phyloP scores from a whole-genome alignment of 768 basidiomycete genomes.

The Lactifluus hygrophoroides region DNA sequence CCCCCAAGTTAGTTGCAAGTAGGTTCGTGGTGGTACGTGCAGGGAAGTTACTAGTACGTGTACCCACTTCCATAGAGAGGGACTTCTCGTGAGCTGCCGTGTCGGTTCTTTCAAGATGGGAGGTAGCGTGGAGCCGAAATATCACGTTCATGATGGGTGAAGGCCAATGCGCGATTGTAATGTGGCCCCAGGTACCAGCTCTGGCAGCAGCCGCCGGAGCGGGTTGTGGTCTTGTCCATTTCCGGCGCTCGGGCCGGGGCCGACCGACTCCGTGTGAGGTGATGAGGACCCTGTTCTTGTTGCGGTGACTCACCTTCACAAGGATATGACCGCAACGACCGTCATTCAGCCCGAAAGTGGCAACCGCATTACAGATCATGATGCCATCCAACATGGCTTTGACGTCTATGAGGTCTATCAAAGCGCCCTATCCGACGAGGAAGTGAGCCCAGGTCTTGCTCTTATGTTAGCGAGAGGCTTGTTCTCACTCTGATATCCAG shows the following conservation, averaged over 20 bases:
- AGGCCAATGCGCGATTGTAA: background rate
- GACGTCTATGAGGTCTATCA: slow-evolving; percentile 49
- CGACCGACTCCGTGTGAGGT: too few relatives aligned
- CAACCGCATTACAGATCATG: background rate
- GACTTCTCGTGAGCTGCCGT: background rate
- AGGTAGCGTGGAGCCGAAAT: background rate
- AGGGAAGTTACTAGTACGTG: background rate
- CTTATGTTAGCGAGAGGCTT: background rate
- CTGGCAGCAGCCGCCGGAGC: too few relatives aligned
- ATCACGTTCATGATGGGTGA: slow-evolving; percentile 2
- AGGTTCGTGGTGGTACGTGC: too few relatives aligned
- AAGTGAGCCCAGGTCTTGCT: slow-evolving; percentile 39
- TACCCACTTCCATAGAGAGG: background rate
- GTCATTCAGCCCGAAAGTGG: background rate
- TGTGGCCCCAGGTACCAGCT: background rate
- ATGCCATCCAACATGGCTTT: slow-evolving; percentile 23
- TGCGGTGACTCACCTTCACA: too few relatives aligned
- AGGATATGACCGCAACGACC: slow-evolving; percentile 5
- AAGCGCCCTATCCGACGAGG: slow-evolving; percentile 50
- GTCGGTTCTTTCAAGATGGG: background rate
- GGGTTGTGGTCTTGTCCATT: too few relatives aligned
- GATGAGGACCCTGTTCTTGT: too few relatives aligned
- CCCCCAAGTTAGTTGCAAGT: too few relatives aligned
- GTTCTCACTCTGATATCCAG: slow-evolving; percentile 30
- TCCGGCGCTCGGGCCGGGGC: background rate